Conservation (phyloP, 2,329 filamentous ascomycete species). For the Diaporthe aspalathi region DNA sequence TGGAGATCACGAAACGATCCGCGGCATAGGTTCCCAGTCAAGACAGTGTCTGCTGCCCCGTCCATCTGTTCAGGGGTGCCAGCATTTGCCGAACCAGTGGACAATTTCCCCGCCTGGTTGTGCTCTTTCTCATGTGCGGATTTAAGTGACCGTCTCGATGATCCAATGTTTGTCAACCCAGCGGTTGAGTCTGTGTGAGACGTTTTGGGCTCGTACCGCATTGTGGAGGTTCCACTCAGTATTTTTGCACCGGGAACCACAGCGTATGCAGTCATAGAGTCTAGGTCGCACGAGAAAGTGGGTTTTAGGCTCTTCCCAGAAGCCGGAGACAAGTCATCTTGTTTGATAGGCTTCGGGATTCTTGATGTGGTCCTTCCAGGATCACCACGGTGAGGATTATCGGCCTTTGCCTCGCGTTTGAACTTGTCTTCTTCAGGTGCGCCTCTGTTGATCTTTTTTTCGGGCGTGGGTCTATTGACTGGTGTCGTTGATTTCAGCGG, state of each 20-base stretch:
- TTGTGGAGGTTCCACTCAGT: constrained; percentile 37
- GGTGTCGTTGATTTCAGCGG: neutral
- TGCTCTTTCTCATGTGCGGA: neutral
- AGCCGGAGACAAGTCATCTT: neutral
- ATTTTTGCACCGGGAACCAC: constrained; percentile 31
- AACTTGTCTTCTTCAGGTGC: neutral
- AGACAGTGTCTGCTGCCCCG: constrained; percentile 22
- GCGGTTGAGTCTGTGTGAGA: constrained; percentile 2
- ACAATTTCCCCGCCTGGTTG: neutral
- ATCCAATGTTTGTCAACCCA: neutral
- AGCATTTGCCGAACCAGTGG: neutral
- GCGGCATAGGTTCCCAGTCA: constrained; percentile 20
- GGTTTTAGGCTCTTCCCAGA: constrained; percentile 20
- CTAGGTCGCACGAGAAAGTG: constrained; percentile 13
- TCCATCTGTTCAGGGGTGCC: constrained; percentile 35
- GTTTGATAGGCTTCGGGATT: neutral
- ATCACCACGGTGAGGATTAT: neutral
- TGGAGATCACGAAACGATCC: constrained; percentile 24
- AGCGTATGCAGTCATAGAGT: constrained; percentile 25
- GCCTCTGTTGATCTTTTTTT: neutral
- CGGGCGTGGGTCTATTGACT: neutral
- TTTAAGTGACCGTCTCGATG: constrained; percentile 20
- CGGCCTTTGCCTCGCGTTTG: neutral
- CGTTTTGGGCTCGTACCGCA: constrained; percentile 30
- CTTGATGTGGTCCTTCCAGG: neutral